Percentiles rank a stretch among this genome's conserved stretches.
These are phyloP conservation scores for Trichoderma oligosporum DNA, from an alignment of 2,329 filamentous ascomycete genomes.

Conservation along the genomic window DNA sequence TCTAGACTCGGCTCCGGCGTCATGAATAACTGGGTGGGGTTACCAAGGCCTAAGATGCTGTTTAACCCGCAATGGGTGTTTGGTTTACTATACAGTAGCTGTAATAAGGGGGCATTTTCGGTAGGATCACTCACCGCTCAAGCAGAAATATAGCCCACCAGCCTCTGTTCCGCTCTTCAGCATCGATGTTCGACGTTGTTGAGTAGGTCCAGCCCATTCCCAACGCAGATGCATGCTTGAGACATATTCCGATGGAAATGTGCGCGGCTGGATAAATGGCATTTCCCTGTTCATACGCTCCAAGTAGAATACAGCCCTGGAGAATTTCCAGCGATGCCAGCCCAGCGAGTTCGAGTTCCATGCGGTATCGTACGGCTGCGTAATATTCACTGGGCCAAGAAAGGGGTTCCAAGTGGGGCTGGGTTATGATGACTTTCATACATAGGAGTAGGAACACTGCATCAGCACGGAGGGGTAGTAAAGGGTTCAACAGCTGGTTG, in stretches of 20 bases:
- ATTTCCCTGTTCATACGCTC: conserved; percentile 6
- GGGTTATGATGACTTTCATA: conserved; percentile 4
- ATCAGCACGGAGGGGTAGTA: neutral
- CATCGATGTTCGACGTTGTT: neutral
- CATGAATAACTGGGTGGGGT: neutral
- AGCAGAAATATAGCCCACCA: conserved; percentile 15
- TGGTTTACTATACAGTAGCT: neutral
- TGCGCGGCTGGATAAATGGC: conserved; percentile 12
- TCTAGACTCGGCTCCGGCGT: neutral
- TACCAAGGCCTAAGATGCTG: neutral
- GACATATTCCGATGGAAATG: conserved; percentile 1
- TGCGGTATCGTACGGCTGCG: neutral
- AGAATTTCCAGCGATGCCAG: conserved; percentile 3
- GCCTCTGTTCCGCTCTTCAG: neutral
- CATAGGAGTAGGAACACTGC: conserved; percentile 6
- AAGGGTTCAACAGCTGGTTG: conserved; percentile 8
- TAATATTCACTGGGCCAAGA: conserved; percentile 2
- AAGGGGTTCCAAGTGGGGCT: neutral
- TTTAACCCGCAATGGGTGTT: neutral
- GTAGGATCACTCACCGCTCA: neutral
- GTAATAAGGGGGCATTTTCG: neutral
- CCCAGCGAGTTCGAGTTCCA: neutral
- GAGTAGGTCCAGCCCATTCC: conserved; percentile 2
- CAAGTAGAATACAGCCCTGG: conserved; percentile 10
- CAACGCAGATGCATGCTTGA: conserved; percentile 1